Conservation (phyloP, 2,329 filamentous ascomycete species). For the Pseudocercospora pini-densiflorae region DNA sequence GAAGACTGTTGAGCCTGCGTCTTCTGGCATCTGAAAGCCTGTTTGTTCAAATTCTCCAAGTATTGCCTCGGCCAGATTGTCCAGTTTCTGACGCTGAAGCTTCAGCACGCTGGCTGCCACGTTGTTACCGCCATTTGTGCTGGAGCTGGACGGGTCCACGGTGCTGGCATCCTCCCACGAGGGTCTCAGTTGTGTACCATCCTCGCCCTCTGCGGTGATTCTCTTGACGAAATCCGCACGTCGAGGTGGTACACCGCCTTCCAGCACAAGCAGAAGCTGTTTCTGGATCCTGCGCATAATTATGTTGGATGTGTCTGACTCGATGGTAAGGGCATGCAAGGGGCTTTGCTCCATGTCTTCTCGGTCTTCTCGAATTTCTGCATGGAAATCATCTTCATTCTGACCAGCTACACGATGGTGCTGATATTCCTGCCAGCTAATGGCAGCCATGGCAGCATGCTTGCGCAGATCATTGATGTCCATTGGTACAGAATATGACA, state of each 20-base stretch:
- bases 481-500: constrained; percentile 55
- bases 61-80: constrained; percentile 51
- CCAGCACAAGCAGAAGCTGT: constrained; percentile 52
- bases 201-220: constrained; percentile 49
- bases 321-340: constrained; percentile 53
- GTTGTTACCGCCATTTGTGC: constrained; percentile 28
- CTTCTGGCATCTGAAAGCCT: constrained; percentile 55
- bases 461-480: constrained; percentile 55
- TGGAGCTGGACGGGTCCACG: constrained; percentile 15
- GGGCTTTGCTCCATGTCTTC: constrained; percentile 24
- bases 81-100: constrained; percentile 54
- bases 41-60: constrained; percentile 49
- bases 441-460: constrained; percentile 54
- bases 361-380: constrained; percentile 19
- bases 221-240: constrained; percentile 45
- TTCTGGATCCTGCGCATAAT: constrained; percentile 53
- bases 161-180: constrained; percentile 7
- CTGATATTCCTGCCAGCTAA: constrained; percentile 54
- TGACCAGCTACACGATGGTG: constrained; percentile 15
- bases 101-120: constrained; percentile 47
- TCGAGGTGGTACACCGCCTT: constrained; percentile 52
- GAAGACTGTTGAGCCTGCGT: constrained; percentile 38
- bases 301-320: constrained; percentile 51
- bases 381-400: constrained; percentile 26
- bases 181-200: constrained; percentile 40